Evolutionary conservation across 805 yeast genomes (phyloP).

Genomic region (Candida coleopterorum): DNA sequence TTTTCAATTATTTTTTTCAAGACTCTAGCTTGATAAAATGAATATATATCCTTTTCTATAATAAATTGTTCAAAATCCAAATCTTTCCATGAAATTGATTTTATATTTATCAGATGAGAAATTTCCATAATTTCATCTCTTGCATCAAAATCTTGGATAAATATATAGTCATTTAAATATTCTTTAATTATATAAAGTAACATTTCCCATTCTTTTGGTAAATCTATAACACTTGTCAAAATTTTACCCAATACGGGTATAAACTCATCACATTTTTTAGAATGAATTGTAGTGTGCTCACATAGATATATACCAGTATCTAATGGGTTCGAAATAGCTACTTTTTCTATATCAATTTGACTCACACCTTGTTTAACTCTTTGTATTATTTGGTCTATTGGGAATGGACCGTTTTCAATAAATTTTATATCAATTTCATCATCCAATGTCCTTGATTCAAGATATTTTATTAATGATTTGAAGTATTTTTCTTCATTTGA

Average conservation of each 20-base stretch:
- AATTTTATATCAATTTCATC: slow-evolving; percentile 10
- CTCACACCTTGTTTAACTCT: slow-evolving; percentile 11
- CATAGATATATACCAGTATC: slow-evolving; percentile 36
- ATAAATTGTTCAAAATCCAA: not conserved
- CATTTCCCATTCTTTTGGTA: slow-evolving; percentile 2
- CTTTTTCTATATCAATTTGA: slow-evolving; percentile 15
- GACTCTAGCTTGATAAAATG: slow-evolving; percentile 18
- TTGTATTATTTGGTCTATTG: slow-evolving; percentile 22
- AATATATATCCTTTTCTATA: slow-evolving; percentile 3
- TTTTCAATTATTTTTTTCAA: slow-evolving; percentile 12
- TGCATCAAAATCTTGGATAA: slow-evolving; percentile 9
- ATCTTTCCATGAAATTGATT: not conserved
- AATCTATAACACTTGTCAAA: not conserved
- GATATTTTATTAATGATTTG: slow-evolving; percentile 11
- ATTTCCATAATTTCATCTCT: slow-evolving; percentile 1
- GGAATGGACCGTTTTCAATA: slow-evolving; percentile 10
- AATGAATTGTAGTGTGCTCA: too few species aligned
- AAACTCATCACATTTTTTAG: not conserved
- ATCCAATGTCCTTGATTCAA: slow-evolving; percentile 10
- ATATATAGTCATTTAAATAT: slow-evolving; percentile 18
- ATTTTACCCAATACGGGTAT: slow-evolving; percentile 9
- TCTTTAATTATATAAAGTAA: slow-evolving; percentile 10
- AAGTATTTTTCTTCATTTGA: slow-evolving; percentile 7
- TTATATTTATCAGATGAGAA: not conserved
- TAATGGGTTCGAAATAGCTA: slow-evolving; percentile 46